Evolutionary conservation across 225 moss, liverwort and hornwort genomes (phyloP), one percentile per base, ranked within the genome.

Genomic region (Asterella californica): DNA sequence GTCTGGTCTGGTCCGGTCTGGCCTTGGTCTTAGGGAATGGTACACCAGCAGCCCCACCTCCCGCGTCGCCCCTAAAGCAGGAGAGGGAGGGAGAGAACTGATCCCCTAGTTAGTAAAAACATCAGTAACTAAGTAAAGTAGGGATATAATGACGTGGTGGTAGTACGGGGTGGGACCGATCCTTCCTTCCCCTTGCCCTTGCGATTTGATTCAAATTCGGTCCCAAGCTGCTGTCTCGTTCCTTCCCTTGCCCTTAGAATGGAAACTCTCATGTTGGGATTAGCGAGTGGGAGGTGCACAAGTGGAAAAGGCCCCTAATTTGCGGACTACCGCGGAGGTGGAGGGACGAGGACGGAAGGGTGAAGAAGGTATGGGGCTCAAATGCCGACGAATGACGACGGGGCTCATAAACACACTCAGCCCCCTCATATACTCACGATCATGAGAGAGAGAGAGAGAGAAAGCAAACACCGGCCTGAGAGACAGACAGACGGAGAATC

Each of bases 371-470:
- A 78, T 21, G 27, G 21, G 46, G 80, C 18, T 1, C 21, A 72
- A 49, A 80, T 9, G 72, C 17, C 32, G 55, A 74, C 61, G 74
- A 24, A 80, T 72, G 73, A 80, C 64, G 74, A 49, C 63, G 46
- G 73, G 73, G 17, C 10, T 59, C 70, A 63, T 64, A 54, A 66
- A 66, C 38, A 63, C 80, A 9, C 42, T 71, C 70, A 25, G 42
- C 21, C 74, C 21, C 74, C 74, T 74, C 50, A 53, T 49, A 54
- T 54, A 30, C 74, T 74, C 74, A 74, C 74, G 74, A 74, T 74
- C 74, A 53, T 32, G 27, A 15, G 74, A 32, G 52, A 19, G 22
- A 63, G 33, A 60, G 59, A 60, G 18, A n/a, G 76, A 17, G 57
- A 37, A 57, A 36, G 54, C 4, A 32, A 42, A 74, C 22, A 33